Evolutionary conservation across 768 basidiomycete genomes (phyloP).

Genomic region (Suillus subaureus): DNA sequence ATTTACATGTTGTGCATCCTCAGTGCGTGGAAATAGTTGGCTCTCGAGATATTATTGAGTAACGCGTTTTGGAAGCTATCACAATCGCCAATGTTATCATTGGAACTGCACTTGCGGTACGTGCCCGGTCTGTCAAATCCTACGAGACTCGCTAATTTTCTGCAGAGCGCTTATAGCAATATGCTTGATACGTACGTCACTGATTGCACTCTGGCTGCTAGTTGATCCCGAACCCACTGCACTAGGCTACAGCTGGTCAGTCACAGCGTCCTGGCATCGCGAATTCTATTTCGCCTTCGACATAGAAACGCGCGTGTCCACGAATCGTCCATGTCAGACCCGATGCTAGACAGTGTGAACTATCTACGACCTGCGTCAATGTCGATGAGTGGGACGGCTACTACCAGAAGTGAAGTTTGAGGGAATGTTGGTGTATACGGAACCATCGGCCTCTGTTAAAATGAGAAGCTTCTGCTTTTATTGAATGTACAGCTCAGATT

Average conservation of each 20-base stretch:
- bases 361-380: not conserved
- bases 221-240: not conserved
- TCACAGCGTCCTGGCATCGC: slow-evolving; percentile 27
- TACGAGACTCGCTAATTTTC: not conserved
- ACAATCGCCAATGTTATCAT: slow-evolving; percentile 17
- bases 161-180: not conserved
- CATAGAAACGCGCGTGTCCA: slow-evolving; percentile 13
- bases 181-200: slow-evolving; percentile 4
- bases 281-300: slow-evolving; percentile 31
- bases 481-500: not conserved
- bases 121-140: not conserved
- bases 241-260: slow-evolving; percentile 22
- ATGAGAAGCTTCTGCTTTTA: not conserved
- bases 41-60: not conserved
- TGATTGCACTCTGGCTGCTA: not conserved
- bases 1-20: slow-evolving; percentile 21
- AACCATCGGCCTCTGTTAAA: not conserved
- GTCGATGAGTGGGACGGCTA: not conserved
- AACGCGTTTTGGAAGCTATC: slow-evolving; percentile 15
- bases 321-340: not conserved
- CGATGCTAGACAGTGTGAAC: too few species aligned
- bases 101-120: slow-evolving; percentile 14
- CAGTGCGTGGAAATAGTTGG: slow-evolving; percentile 6
- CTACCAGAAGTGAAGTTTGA: not conserved
- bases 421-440: not conserved